Evolutionary conservation across 1,284 basidiomycete genomes (phyloP), one percentile per base, ranked within the genome.

Genomic region (Limonomyces culmigenus): DNA sequence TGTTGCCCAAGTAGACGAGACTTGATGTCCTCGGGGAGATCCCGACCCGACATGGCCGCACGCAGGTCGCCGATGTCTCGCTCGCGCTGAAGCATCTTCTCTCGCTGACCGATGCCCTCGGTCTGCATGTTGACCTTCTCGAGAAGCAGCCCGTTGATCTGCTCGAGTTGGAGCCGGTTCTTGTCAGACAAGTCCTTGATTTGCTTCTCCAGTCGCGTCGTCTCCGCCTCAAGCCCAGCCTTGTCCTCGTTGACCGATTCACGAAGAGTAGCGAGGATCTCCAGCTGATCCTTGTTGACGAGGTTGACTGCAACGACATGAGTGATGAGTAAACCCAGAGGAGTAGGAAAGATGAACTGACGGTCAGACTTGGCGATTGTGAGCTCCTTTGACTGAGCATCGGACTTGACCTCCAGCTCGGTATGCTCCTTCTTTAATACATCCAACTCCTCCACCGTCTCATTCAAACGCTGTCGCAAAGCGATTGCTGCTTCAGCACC

Each of bases 81-180:
- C 49, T 87, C 83, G 36, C 84, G 69, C 48, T 81, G 75, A 25
- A 93, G 59, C 67, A 85, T 74, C 51, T 63, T 71, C 50, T 92
- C 88, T 40, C 86, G 64, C 47, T 87, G 81, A 19, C 75, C 75
- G 44, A 92, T 86, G 17, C 83, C 76, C 33, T 88, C 83, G 44
- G 74, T 78, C 54, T 95, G 92, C 33, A 95, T 56, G 45, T 71
- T 84, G 39, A 95, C 79, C 60, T 96, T 96, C 53, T 96, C 92
- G 38, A 93, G 62, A 2, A 97, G 59, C 25, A 96, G 63, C 4
- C 56, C 67, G 46, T 91, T 89, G 50, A 91, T 74, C 53, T 93
- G 87, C 56, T 92, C 87, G 30, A 91, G 70, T 49, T 92, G 86
- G 76, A 91, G 85, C 47, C 76, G 69, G 52, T 83, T 85, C 64